These are phyloP conservation scores for Taphrina betulina DNA, from an alignment of 1,139 yeast genomes.

Conservation along the genomic window DNA sequence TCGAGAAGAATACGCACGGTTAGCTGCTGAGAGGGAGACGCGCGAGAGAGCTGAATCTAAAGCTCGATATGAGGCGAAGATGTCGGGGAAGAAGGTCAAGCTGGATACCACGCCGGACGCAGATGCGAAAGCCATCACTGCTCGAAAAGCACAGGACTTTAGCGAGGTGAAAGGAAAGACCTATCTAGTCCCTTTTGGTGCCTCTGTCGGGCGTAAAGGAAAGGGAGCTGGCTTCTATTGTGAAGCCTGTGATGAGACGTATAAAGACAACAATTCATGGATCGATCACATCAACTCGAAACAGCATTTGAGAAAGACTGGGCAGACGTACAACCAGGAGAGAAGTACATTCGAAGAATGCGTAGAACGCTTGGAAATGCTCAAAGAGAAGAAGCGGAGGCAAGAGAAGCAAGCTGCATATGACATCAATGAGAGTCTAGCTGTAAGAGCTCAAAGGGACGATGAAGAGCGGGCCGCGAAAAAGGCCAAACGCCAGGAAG, in stretches of 20 bases:
- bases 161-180: conserved; percentile 47
- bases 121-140: conserved; percentile 41
- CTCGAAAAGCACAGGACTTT: conserved; percentile 38
- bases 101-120: conserved; percentile 33
- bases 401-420: conserved; percentile 48
- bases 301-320: conserved; percentile 43
- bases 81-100: conserved; percentile 15
- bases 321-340: conserved; percentile 42
- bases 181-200: conserved; percentile 50
- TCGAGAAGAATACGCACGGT: conserved; percentile 29
- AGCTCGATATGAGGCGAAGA: conserved; percentile 31
- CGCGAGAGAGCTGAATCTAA: conserved; percentile 31
- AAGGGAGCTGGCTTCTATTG: conserved; percentile 80
- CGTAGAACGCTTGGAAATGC: conserved; percentile 42
- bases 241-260: conserved; percentile 73
- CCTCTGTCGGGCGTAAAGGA: conserved; percentile 54
- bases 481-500: conserved; percentile 39
- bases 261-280: conserved; percentile 74
- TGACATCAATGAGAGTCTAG: conserved; percentile 51
- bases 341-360: conserved; percentile 47
- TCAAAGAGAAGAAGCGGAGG: conserved; percentile 43
- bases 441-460: conserved; percentile 31
- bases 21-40: conserved; percentile 31
- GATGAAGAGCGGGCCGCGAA: conserved; percentile 40
- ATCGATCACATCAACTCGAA: conserved; percentile 78